These are phyloP conservation scores for Stromatinia cepivora DNA, from an alignment of 2,329 filamentous ascomycete genomes.

Conservation along the genomic window DNA sequence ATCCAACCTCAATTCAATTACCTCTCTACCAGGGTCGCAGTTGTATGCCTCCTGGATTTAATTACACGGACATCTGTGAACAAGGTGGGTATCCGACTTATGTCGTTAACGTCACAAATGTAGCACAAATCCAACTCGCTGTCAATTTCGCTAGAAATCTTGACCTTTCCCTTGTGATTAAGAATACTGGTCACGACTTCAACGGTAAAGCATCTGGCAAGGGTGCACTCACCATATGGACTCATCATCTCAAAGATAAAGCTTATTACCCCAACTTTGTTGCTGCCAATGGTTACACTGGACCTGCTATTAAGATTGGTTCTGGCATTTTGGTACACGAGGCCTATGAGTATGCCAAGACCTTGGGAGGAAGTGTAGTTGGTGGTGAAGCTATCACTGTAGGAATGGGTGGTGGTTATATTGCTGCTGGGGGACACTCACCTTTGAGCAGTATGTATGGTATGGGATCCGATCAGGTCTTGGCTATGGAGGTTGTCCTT, in stretches of 20 bases:
- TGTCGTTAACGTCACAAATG: conserved; percentile 33
- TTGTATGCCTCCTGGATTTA: conserved; percentile 40
- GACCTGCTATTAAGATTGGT: conserved; percentile 44
- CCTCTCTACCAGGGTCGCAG: conserved; percentile 47
- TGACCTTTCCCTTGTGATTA: conserved; percentile 42
- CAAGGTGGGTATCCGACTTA: conserved; percentile 30
- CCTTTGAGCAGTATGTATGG: conserved; percentile 55
- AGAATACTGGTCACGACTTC: conserved; percentile 51
- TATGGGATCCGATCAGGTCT: conserved; percentile 57
- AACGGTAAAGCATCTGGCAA: conserved; percentile 49
- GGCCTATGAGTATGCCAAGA: conserved; percentile 46
- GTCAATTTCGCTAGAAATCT: conserved; percentile 42
- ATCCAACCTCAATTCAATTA: conserved; percentile 49
- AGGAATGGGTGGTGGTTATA: conserved; percentile 49
- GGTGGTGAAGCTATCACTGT: conserved; percentile 48
- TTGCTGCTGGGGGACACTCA: conserved; percentile 61
- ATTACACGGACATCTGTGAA: conserved; percentile 23
- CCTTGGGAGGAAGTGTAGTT: conserved; percentile 49
- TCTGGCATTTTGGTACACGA: conserved; percentile 47
- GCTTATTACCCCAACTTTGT: conserved; percentile 40
- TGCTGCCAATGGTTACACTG: conserved; percentile 39
- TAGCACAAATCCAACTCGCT: conserved; percentile 30
- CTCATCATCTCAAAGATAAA: conserved; percentile 48
- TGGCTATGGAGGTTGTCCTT: conserved; percentile 33
- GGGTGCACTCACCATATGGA: conserved; percentile 52